Evolutionary conservation across 768 basidiomycete genomes (phyloP), one percentile per base, ranked within the genome.

Genomic region (Hydnomerulius pinastri): DNA sequence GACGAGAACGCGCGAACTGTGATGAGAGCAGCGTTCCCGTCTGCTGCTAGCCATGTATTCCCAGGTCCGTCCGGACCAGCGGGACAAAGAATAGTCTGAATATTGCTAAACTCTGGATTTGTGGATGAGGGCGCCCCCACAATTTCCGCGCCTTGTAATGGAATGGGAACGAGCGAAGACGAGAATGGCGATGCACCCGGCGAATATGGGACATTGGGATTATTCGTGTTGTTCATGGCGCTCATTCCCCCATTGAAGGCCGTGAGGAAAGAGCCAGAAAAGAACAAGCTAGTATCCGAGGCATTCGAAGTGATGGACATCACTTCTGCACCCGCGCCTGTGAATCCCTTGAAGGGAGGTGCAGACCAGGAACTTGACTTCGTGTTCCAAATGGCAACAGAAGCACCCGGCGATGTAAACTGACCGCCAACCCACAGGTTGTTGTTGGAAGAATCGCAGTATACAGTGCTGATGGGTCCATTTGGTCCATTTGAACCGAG

Each of bases 261-360:
- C 3, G 90, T 87, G 48, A 87, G 59, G 74, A 99, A 99, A 11
- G 87, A 86, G 32, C 97, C 97, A 0, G 88, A 79, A 63, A 98
- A 94, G 65, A 94, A 87, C 46, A 98, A 71, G 54, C 87, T 90
- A 11, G 77, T 72, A 46, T 79, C 77, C 46, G 90, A 85, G 29
- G 84, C 72, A 59, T 89, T 90, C 25, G 86, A 71, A 29, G 82
- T 77, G 61, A 98, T 97, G 40, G 89, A 87, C 23, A 75, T 66
- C 46, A 98, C 91, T 57, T 79, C 74, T 8, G 80, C 78, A 32
- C 80, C 76, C 15, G 79, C 81, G 33, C 91, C 93, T 25, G 81
- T 72, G 33, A 99, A 75, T 28, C 95, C 94, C 37, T 76, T 78
- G 70, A 99, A 98, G 15, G 87, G 86, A 2, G 92, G 77, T 20